These are phyloP conservation scores for Schwanniomyces etchellsii DNA, from an alignment of 1,139 yeast genomes.

Conservation along the genomic window DNA sequence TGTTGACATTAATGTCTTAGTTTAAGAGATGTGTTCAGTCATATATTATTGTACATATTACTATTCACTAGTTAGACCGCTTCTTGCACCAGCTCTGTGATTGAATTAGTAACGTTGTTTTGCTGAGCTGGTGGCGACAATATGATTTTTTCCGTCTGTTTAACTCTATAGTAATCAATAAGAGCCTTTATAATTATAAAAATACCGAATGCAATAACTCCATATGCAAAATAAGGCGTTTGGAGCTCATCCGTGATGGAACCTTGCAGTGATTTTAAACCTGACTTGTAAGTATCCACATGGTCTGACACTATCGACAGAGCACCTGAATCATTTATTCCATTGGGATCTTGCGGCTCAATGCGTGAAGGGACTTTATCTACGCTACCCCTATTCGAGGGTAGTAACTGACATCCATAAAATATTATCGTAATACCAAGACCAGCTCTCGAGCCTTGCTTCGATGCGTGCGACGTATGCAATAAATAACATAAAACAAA, in stretches of 20 bases:
- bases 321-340: conserved; percentile 34
- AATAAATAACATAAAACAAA: conserved; percentile 83
- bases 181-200: conserved; percentile 62
- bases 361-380: conserved; percentile 33
- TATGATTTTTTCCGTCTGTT: conserved; percentile 65
- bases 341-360: conserved; percentile 55
- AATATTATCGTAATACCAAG: conserved; percentile 79
- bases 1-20: conserved; percentile 50
- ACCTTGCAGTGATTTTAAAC: conserved; percentile 17
- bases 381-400: conserved; percentile 46
- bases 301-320: conserved; percentile 29
- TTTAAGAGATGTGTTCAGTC: too few species aligned
- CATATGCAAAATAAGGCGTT: conserved; percentile 49
- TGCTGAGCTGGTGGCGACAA: conserved; percentile 32
- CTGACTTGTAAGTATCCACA: conserved; percentile 43
- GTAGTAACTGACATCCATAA: conserved; percentile 69
- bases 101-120: conserved; percentile 5
- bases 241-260: conserved; percentile 9
- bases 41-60: background rate
- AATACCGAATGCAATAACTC: conserved; percentile 62
- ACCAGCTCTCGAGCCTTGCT: conserved; percentile 93
- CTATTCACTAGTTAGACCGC: conserved; percentile 2
- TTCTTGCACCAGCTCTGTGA: conserved; percentile 6
- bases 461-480: conserved; percentile 96
- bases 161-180: conserved; percentile 69